phyloP scores from a whole-genome alignment of 1,139 yeast genomes.

The Pneumocystis oryctolagi region DNA sequence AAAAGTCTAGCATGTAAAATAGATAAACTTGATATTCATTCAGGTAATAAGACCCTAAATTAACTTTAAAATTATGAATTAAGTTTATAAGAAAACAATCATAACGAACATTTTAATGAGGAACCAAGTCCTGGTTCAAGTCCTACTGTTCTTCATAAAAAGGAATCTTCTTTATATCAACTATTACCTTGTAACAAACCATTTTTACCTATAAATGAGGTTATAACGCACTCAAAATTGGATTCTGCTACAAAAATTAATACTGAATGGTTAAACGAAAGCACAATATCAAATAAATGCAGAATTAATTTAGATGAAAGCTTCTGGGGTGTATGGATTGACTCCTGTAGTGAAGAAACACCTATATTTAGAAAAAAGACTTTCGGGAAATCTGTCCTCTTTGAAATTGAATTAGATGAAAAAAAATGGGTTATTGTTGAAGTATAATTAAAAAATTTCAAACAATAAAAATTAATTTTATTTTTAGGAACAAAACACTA shows the following conservation, averaged over 20 bases:
- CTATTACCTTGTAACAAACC: background rate
- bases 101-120: background rate
- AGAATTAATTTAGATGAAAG: background rate
- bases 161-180: background rate
- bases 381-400: background rate
- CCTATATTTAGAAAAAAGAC: background rate
- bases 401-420: background rate
- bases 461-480: background rate
- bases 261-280: background rate
- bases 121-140: no score
- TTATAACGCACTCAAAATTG: background rate
- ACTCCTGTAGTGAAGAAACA: background rate
- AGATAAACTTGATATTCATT: background rate
- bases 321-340: conserved; percentile 3
- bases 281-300: background rate
- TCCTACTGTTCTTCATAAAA: background rate
- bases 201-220: background rate
- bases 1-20: background rate
- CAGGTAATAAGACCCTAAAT: background rate
- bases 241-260: background rate
- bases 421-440: background rate
- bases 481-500: background rate
- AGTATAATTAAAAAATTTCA: background rate
- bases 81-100: background rate
- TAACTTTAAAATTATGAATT: background rate